Conservation (phyloP, 352 stramenopile species). For the Phytophthora foliorum region DNA sequence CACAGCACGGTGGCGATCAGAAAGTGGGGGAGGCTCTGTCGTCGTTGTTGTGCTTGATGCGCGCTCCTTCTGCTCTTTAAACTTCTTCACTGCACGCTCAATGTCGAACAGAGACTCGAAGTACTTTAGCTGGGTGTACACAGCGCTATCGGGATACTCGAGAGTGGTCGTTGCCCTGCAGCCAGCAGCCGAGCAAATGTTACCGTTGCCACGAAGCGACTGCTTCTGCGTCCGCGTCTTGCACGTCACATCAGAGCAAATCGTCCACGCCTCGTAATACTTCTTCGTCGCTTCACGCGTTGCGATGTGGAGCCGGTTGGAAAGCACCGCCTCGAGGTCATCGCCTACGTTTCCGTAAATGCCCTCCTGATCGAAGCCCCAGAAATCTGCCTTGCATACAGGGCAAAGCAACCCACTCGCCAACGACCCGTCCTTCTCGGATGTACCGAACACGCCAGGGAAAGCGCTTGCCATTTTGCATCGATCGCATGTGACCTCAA, state of each 20-base stretch:
- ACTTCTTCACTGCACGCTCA: conserved; percentile 88
- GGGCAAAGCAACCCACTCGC: conserved; percentile 75
- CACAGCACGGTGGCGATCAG: conserved; percentile 76
- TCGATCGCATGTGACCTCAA: conserved; percentile 78
- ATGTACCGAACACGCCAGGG: conserved; percentile 72
- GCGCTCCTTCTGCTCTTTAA: conserved; percentile 72
- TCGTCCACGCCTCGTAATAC: conserved; percentile 93
- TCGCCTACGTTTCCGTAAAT: conserved; percentile 80
- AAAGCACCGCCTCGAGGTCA: conserved; percentile 80
- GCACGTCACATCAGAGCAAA: conserved; percentile 97
- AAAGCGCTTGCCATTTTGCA: conserved; percentile 81
- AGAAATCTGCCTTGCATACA: conserved; percentile 83
- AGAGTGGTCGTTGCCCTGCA: conserved; percentile 93
- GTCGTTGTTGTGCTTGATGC: conserved; percentile 32
- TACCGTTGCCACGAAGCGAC: conserved; percentile 93
- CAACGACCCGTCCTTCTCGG: conserved; percentile 37
- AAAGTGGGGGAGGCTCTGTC: conserved; percentile 57
- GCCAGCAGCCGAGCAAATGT: conserved; percentile 92
- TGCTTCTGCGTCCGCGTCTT: conserved; percentile 96
- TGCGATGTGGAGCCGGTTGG: conserved; percentile 85
- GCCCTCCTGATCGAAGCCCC: conserved; percentile 83
- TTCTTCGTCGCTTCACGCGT: conserved; percentile 82
- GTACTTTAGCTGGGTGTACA: conserved; percentile 98
- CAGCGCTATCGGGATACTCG: conserved; percentile 90
- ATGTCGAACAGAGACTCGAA: conserved; percentile 97